Percentiles rank a stretch among this genome's conserved stretches.
phyloP scores from a whole-genome alignment of 495 filamentous ascomycete genomes.

The Talaromyces wortmannii region DNA sequence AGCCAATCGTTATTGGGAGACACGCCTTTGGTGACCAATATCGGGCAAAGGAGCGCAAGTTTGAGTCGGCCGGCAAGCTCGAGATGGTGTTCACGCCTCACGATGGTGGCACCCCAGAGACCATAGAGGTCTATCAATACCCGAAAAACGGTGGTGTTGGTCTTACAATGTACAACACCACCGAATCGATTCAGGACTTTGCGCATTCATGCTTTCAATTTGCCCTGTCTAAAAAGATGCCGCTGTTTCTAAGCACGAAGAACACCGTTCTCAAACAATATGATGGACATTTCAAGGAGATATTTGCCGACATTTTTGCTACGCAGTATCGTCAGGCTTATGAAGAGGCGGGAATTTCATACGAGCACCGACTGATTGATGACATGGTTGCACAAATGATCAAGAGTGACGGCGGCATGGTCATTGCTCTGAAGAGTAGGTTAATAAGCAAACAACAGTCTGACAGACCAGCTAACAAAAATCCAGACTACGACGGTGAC shows the following conservation, averaged over 20 bases:
- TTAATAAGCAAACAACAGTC: not conserved
- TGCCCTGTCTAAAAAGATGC: constrained; percentile 74
- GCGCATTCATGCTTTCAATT: constrained; percentile 94
- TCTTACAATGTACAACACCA: constrained; percentile 94
- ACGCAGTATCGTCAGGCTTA: too few species aligned
- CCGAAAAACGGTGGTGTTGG: constrained; percentile 73
- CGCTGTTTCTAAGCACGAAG: constrained; percentile 98
- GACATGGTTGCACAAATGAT: constrained; percentile 99
- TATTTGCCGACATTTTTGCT: constrained; percentile 46
- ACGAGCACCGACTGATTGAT: constrained; percentile 97
- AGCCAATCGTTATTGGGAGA: constrained; percentile 95
- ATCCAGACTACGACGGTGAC: constrained; percentile 88
- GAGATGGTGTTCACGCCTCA: constrained; percentile 78
- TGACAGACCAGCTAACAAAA: too few species aligned
- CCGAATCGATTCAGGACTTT: constrained; percentile 87
- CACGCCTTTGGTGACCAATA: constrained; percentile 99
- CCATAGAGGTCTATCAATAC: constrained; percentile 85
- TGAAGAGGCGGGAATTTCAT: constrained; percentile 19
- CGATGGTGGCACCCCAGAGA: constrained; percentile 68
- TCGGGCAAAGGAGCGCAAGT: constrained; percentile 82
- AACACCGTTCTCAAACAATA: constrained; percentile 98
- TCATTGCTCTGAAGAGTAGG: constrained; percentile 97
- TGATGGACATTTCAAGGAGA: constrained; percentile 95
- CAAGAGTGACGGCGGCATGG: constrained; percentile 88
- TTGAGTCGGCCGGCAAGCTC: constrained; percentile 72